Evolutionary conservation across 1,284 basidiomycete genomes (phyloP), one percentile per base, ranked within the genome.

Genomic region (Anthracocystis walkeri): DNA sequence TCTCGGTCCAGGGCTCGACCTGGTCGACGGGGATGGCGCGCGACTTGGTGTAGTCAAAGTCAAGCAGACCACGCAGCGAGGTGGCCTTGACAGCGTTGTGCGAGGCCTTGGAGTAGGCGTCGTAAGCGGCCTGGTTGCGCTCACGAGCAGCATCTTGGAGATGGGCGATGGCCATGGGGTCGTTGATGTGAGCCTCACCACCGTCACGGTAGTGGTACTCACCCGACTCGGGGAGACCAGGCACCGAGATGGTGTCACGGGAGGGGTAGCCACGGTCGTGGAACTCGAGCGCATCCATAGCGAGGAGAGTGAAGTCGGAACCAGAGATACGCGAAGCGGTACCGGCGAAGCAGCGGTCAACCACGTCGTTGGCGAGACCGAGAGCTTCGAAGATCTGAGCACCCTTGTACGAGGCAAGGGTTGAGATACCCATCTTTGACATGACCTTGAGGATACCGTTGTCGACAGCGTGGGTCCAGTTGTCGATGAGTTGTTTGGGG

Each of bases 1-100:
- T 83, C 73, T 83, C 82, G 27, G 82, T 83, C 82, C 82, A 83
- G 10, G 82, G 82, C 79, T 83, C 82, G 61, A 83, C 82, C 75
- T 83, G 82, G 74, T 83, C 82, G 49, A 83, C 54, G 48, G 82
- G 82, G 61, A 83, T 82, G 35, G 80, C 61, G 8, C 80, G 74
- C 45, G 67, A 58, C 77, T 81, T 80, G 60, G 64, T 68, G 62
- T 56, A 83, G 64, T 75, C 75, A 46, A 83, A 82, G 60, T 82
- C 81, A 51, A 83, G 77, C 53, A 83, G 51, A 64, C 82, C 82
- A 64, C 82, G 82, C 31, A 83, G 75, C 56, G 79, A 69, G 63
- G 79, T 81, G 18, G 74, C 76, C 66, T 80, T 78, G 63, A 80
- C 63, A 20, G 75, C 69, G 56, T 83, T 73, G 77, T 78, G 75